Percentiles rank a stretch among this genome's conserved stretches.
Evolutionary conservation across 106 monocot species (phyloP).

Genomic region (Agapanthus africanus): DNA sequence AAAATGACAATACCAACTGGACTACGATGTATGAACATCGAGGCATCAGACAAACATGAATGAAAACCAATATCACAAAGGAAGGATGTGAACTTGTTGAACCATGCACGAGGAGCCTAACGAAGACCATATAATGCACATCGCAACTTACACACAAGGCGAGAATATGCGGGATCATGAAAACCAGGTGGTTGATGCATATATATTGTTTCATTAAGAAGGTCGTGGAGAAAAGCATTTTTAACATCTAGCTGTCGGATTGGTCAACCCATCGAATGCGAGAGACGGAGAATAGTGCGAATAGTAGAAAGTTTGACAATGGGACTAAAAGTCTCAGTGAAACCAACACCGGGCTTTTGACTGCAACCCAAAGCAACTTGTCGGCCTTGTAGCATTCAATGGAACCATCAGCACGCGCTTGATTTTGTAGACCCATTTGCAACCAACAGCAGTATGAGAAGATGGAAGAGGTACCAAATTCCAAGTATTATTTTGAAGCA

Average conservation of each 20-base stretch:
- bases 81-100: background rate
- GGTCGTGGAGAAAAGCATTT: conserved; percentile 3
- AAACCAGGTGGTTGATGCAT: conserved; percentile 16
- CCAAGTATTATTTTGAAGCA: too few relatives aligned
- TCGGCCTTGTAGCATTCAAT: too few relatives aligned
- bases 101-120: conserved; percentile 17
- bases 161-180: background rate
- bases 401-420: too few relatives aligned
- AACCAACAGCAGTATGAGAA: too few relatives aligned
- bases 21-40: background rate
- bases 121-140: conserved; percentile 10
- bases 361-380: too few relatives aligned
- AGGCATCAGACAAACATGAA: background rate
- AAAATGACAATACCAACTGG: background rate
- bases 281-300: conserved; percentile 2
- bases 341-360: too few relatives aligned
- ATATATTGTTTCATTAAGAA: background rate
- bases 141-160: conserved; percentile 9
- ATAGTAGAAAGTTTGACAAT: conserved; percentile 8
- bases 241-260: background rate
- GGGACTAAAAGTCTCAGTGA: background rate
- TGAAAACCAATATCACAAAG: background rate
- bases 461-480: too few relatives aligned
- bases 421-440: too few relatives aligned
- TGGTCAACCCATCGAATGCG: background rate